A percentile compares a stretch with the other conserved stretches of the same genome.
Conservation (phyloP, 1,284 basidiomycete genomes). For the Austropuccinia psidii region DNA sequence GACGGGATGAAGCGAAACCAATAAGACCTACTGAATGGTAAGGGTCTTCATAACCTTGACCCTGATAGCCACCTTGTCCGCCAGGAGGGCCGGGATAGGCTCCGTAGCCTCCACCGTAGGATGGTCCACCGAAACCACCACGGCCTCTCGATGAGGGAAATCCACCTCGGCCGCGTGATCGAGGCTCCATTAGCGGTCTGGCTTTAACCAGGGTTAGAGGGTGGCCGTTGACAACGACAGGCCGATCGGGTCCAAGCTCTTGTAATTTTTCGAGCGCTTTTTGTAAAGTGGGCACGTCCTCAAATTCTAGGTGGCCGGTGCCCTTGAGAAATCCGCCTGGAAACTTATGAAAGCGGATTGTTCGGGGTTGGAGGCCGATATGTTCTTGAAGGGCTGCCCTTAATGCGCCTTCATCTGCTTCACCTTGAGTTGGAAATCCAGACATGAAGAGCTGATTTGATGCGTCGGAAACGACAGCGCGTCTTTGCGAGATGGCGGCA, state of each 20-base stretch:
- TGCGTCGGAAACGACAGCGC: slow-evolving; percentile 10
- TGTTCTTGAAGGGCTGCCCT: neutral
- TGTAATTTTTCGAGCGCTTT: slow-evolving; percentile 6
- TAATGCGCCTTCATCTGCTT: slow-evolving; percentile 16
- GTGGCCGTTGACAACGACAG: slow-evolving; percentile 16
- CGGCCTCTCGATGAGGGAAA: neutral
- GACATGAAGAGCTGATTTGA: slow-evolving; percentile 35
- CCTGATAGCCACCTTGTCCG: slow-evolving; percentile 8
- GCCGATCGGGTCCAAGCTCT: slow-evolving; percentile 1
- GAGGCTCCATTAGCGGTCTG: slow-evolving; percentile 16
- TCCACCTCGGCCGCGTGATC: neutral
- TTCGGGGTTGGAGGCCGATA: neutral
- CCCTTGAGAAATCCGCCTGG: slow-evolving; percentile 34
- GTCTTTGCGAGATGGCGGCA: neutral
- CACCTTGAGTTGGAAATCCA: slow-evolving; percentile 27
- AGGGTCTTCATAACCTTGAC: slow-evolving; percentile 8
- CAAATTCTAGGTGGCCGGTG: slow-evolving; percentile 33
- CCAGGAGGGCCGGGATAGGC: neutral
- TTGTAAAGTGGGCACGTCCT: neutral
- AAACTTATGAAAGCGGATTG: slow-evolving; percentile 32
- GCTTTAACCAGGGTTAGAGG: slow-evolving; percentile 31
- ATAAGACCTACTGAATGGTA: neutral
- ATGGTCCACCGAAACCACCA: neutral
- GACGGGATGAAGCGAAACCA: neutral
- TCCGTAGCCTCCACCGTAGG: neutral